Percentiles rank a stretch among this genome's conserved stretches.
These are phyloP conservation scores for Salix exigua DNA, from an alignment of 345 rosid genomes.

Conservation along the genomic window DNA sequence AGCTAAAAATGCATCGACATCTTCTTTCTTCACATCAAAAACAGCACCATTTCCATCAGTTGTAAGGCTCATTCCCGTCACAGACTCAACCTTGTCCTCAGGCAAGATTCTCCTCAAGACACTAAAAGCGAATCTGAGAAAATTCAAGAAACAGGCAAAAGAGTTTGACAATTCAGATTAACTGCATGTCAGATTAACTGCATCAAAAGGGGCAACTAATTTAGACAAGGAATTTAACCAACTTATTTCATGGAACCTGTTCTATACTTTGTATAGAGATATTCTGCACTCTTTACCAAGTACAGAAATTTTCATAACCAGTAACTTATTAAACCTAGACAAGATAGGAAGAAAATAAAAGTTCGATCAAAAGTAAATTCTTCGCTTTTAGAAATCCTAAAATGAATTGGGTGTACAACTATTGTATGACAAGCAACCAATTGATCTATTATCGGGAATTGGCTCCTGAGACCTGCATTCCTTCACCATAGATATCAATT, in stretches of 20 bases:
- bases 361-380: background rate
- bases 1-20: slow-evolving; percentile 55
- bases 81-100: slow-evolving; percentile 78
- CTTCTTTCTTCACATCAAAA: slow-evolving; percentile 66
- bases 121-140: slow-evolving; percentile 55
- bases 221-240: background rate
- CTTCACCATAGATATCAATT: background rate
- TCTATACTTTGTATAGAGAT: background rate
- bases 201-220: background rate
- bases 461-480: background rate
- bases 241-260: background rate
- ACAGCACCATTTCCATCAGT: slow-evolving; percentile 82
- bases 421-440: background rate
- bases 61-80: slow-evolving; percentile 71
- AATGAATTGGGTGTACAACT: background rate
- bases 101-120: slow-evolving; percentile 81
- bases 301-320: background rate
- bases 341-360: background rate
- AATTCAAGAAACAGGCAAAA: background rate
- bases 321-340: background rate
- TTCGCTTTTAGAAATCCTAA: background rate
- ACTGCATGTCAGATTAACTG: background rate
- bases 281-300: background rate
- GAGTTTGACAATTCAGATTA: background rate
- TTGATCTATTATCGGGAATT: background rate